A percentile compares a stretch with the other conserved stretches of the same genome.
phyloP scores from a whole-genome alignment of 495 filamentous ascomycete species.

The Parathielavia hyrcaniae region DNA sequence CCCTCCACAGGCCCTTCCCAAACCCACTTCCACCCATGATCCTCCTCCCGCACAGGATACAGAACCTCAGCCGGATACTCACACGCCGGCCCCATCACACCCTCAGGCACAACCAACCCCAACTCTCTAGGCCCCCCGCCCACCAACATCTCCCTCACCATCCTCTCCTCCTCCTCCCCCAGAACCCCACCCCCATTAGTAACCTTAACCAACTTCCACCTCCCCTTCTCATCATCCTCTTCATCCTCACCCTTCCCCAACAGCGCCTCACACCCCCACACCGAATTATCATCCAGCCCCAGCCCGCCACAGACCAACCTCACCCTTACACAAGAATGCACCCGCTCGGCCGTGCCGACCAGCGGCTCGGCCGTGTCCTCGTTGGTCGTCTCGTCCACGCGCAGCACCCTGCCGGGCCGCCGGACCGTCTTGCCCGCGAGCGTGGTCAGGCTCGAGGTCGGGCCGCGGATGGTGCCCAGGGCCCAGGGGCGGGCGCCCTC shows the following conservation, averaged over 20 bases:
- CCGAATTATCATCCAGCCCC: slow-evolving; percentile 25
- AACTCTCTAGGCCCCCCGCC: slow-evolving; percentile 15
- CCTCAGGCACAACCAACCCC: neutral
- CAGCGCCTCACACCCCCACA: slow-evolving; percentile 27
- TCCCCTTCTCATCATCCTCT: neutral
- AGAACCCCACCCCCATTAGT: neutral
- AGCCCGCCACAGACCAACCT: slow-evolving; percentile 26
- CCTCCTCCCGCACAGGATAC: slow-evolving; percentile 25
- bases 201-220: slow-evolving; percentile 18
- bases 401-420: slow-evolving; percentile 25
- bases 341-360: slow-evolving; percentile 25
- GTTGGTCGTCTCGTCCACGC: slow-evolving; percentile 31
- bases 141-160: neutral
- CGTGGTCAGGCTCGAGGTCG: slow-evolving; percentile 20
- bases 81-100: neutral
- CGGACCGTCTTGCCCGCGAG: slow-evolving; percentile 28
- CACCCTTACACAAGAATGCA: slow-evolving; percentile 27
- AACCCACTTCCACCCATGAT: slow-evolving; percentile 29
- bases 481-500: slow-evolving; percentile 31
- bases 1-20: slow-evolving; percentile 17
- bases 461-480: slow-evolving; percentile 24
- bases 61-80: slow-evolving; percentile 22
- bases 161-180: neutral
- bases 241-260: neutral
- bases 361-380: slow-evolving; percentile 31